Evolutionary conservation across 2,329 filamentous ascomycete species (phyloP), one percentile per base, ranked within the genome.

Genomic region (Capronia americana): DNA sequence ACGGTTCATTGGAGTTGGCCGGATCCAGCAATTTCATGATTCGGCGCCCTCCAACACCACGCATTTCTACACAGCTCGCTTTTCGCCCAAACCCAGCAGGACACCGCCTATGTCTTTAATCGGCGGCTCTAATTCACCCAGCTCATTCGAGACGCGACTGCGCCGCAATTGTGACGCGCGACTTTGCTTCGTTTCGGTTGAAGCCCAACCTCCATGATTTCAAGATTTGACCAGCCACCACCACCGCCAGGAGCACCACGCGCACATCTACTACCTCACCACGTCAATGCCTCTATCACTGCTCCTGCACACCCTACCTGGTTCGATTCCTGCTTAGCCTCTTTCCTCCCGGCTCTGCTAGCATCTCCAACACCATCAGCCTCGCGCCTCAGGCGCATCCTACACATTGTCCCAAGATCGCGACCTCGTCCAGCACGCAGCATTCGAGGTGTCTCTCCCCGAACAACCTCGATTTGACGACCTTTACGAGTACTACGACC

Each of bases 401-500:
- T 44, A 23, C 68, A 55, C 51, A 56, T 69, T 67, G 67, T 68
- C 63, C 53, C 67, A 69, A 56, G 32, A 65, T 55, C 66, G 30
- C 62, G 50, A 34, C 44, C 26, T 54, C 28, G 50, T 20, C 61
- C 53, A 38, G 6, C 26, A 48, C 20, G 57, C 61, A 63, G 51
- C 69, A 70, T 67, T 76, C 75, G 71, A 73, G 73, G 76, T 81
- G 78, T 78, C 76, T 66, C 74, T 73, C 63, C 71, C 74, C 72
- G 61, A 66, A 44, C 70, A 73, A 65, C 70, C 69, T 60, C 74
- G 75, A 61, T 77, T 79, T 85, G 77, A 86, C 83, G 83, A 86
- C 77, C 76, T 78, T 77, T 75, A 85, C 84, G 83, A 85, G 71
- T 71, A 80, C 81, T 75, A 86, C 84, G 82, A 84, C 76, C 79